Base-by-base conservation (phyloP, 306 rosid species). In the Notholithocarpus densiflorus region DNA sequence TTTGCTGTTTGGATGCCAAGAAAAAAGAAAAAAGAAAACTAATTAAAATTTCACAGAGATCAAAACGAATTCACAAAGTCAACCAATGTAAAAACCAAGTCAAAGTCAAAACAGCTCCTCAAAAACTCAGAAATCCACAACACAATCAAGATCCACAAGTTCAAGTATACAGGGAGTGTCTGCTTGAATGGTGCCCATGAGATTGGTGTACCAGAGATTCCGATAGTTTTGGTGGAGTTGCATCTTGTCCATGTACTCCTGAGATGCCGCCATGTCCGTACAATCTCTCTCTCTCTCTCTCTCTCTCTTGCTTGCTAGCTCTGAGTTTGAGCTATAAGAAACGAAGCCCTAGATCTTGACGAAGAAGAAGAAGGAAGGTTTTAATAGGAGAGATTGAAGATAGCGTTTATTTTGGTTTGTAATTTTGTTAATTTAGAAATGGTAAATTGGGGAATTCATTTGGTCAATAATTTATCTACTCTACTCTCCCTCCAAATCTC, bases 201-300 rank as follows among this genome's bases (percentile, higher is more conserved):
- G 92, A 75, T 91, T 89, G 23, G 94, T 45, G 88, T 93, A 97
- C 98, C 97, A 89, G 88, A 93, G 72, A 87, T 93, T 93, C 24
- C 98, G 94, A 78, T 71, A 93, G 70, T 48, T 88, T 88, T 93
- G 91, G 61, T 97, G 93, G 48, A 82, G 62, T 89, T 93, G 93
- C 98, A 93, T 84, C 97, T 91, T 93, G 24, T 91, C 97, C 5
- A 91, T 75, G 57, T 86, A 79, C 66, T 59, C 79, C 88, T 88
- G 92, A 71, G 87, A 85, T 8, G 45, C 45, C 72, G 94, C 87
- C 98, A 91, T 92, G 79, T 57, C 86, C 54, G 37, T 1, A 51
- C 12, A 19, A 65, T 29, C 13, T 15, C 4, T 31, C 27, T 6
- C 62, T n/a, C 60, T 12, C 62, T 57, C n/a, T n/a, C 60, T 12